A percentile compares a stretch with the other conserved stretches of the same genome.
phyloP scores from a whole-genome alignment of 176 grass and related monocot genomes.

The Cenchrus fungigraminus region DNA sequence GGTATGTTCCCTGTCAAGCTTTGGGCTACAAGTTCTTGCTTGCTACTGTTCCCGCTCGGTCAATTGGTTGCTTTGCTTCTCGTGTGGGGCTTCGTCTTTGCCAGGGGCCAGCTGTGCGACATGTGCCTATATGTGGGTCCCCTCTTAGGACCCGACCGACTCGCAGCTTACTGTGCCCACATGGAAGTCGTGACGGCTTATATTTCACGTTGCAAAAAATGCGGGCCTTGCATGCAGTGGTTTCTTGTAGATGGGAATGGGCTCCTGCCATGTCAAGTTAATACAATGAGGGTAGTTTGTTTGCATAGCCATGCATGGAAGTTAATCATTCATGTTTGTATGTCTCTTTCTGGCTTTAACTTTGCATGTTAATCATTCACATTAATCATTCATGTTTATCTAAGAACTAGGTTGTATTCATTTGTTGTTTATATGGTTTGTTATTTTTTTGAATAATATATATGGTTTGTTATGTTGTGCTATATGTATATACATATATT shows the following conservation, averaged over 20 bases:
- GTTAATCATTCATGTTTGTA: background rate
- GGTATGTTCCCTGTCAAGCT: conserved; percentile 18
- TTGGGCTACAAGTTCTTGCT: background rate
- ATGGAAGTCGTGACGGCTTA: conserved; percentile 1
- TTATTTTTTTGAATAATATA: too few species aligned
- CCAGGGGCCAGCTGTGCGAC: conserved; percentile 20
- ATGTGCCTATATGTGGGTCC: conserved; percentile 24
- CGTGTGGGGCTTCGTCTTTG: background rate
- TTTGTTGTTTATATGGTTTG: background rate
- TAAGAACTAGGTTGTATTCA: conserved; percentile 7
- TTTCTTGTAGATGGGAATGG: background rate
- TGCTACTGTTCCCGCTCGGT: conserved; percentile 29
- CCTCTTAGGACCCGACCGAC: conserved; percentile 33
- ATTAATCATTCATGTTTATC: background rate
- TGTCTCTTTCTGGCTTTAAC: background rate
- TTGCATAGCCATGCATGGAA: background rate
- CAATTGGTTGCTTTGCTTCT: background rate
- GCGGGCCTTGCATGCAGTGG: background rate
- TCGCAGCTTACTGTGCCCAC: background rate
- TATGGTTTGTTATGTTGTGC: too few species aligned
- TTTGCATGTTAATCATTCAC: background rate
- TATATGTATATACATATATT: too few species aligned
- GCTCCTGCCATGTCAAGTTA: background rate
- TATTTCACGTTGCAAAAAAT: conserved; percentile 50
- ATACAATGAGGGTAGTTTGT: background rate